Percentiles rank a stretch among this genome's conserved stretches.
Evolutionary conservation across 768 basidiomycete genomes (phyloP).

Genomic region (Rhodotorula babjevae): DNA sequence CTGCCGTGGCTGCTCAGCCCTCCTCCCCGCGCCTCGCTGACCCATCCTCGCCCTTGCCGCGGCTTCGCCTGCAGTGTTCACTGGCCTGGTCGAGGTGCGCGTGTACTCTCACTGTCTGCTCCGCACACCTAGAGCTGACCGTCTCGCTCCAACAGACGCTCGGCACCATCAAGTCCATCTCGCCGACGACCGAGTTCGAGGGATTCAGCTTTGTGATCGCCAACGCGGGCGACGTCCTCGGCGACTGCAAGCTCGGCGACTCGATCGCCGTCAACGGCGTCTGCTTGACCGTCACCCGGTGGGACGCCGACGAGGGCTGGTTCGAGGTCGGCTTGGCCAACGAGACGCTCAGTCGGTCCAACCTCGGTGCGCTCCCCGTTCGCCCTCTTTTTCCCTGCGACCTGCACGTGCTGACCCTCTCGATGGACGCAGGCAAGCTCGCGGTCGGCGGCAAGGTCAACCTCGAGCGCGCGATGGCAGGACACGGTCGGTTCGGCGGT

Average conservation of each 20-base stretch:
- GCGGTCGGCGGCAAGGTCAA: constrained; percentile 76
- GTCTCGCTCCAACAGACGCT: constrained; percentile 56
- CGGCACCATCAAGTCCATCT: constrained; percentile 65
- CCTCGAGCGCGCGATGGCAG: constrained; percentile 89
- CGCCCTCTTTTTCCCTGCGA: not conserved
- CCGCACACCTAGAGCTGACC: not conserved
- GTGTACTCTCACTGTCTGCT: not conserved
- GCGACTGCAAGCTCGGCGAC: constrained; percentile 87
- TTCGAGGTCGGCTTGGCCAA: constrained; percentile 95
- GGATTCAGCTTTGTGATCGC: constrained; percentile 80
- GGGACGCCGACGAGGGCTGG: constrained; percentile 56
- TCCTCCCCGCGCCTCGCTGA: not conserved
- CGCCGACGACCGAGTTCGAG: constrained; percentile 56
- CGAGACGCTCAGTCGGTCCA: constrained; percentile 84
- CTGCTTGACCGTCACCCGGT: constrained; percentile 87
- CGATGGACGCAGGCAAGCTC: constrained; percentile 59
- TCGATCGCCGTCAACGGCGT: constrained; percentile 81
- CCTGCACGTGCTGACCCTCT: too few species aligned
- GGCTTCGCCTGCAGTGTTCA: constrained; percentile 35
- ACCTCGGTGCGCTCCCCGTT: constrained; percentile 61
- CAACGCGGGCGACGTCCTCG: constrained; percentile 66
- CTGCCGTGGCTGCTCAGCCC: not conserved
- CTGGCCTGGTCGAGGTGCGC: constrained; percentile 44
- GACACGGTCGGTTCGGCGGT: constrained; percentile 86
- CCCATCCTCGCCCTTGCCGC: constrained; percentile 2